Base-by-base conservation (phyloP, 495 filamentous ascomycete genomes). In the Daldinia grandis region DNA sequence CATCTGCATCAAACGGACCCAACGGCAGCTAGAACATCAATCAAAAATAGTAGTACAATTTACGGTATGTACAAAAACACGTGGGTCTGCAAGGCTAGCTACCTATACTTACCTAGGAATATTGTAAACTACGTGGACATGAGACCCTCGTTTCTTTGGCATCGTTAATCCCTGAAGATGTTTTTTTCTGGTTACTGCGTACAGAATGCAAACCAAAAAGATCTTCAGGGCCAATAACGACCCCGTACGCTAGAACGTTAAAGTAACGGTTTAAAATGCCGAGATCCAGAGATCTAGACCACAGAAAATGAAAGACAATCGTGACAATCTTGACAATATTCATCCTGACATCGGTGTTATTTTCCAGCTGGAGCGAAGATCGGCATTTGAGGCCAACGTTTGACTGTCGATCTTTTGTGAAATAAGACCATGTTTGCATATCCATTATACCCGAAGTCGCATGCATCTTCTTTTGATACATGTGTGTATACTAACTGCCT, bases 321-420 rank as follows among this genome's bases (percentile, higher is more conserved):
- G 15, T 24, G 42, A 49, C 42, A 51, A 51, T 64, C 30, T 49
- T 35, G 10, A 35, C 33, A 14, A 35, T 35, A 35, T 31, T 25
- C 44, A 12, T 50, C 49, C 51, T 63, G 54, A 72, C 54, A 15
- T 67, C 64, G 69, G 69, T 47, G 33, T 60, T 67, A 56, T 64
- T 68, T 60, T 42, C 69, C 56, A 72, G 69, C 64, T 72, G 64
- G 60, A 68, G 69, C 51, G 64, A 72, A 57, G 69, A 72, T 72
- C 69, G 40, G 42, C 69, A 21, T 49, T 65, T 68, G 25, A 68
- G 69, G 69, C 69, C 60, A 68, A 40, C 38, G 61, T 61, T 71
- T 51, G 55, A 35, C 38, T 28, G 69, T 51, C 69, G 69, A 72
- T 68, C 69, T 6, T 53, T 25, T 59, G 24, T 35, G 51, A 27